These are phyloP conservation scores for Ustulina deusta DNA, from an alignment of 2,329 filamentous ascomycete species.

Conservation along the genomic window DNA sequence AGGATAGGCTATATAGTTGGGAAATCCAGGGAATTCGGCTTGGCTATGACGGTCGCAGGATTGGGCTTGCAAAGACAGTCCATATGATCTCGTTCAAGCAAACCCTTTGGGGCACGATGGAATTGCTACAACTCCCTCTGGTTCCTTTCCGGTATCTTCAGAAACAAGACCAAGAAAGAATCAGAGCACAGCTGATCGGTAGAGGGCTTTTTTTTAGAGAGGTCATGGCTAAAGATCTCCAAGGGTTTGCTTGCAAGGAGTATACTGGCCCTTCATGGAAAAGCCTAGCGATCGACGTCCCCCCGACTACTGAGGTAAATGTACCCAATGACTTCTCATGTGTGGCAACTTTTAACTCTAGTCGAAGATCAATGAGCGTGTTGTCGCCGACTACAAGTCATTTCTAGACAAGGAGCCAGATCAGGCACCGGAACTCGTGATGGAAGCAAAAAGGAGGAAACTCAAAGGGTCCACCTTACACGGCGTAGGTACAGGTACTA, in stretches of 20 bases:
- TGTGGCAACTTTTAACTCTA: no score
- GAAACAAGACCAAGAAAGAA: background rate
- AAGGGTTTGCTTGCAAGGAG: conserved; percentile 1
- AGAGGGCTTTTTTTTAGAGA: background rate
- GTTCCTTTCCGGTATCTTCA: background rate
- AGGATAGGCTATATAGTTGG: background rate
- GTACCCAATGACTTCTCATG: no score
- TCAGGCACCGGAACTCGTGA: background rate
- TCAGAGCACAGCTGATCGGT: background rate
- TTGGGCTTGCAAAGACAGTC: background rate
- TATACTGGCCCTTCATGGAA: background rate
- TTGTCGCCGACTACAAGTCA: conserved; percentile 1
- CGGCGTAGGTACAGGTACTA: no score
- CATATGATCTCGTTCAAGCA: background rate
- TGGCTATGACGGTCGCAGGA: background rate
- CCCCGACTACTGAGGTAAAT: no score
- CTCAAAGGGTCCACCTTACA: no score
- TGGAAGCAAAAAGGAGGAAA: background rate
- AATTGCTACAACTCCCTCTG: background rate
- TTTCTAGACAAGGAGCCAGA: background rate
- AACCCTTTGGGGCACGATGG: background rate
- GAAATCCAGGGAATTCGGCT: background rate
- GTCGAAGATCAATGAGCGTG: background rate
- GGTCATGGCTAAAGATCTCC: background rate
- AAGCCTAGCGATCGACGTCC: no score